phyloP scores from a whole-genome alignment of 2,329 filamentous ascomycete species.

The Cadophora luteo-olivacea region DNA sequence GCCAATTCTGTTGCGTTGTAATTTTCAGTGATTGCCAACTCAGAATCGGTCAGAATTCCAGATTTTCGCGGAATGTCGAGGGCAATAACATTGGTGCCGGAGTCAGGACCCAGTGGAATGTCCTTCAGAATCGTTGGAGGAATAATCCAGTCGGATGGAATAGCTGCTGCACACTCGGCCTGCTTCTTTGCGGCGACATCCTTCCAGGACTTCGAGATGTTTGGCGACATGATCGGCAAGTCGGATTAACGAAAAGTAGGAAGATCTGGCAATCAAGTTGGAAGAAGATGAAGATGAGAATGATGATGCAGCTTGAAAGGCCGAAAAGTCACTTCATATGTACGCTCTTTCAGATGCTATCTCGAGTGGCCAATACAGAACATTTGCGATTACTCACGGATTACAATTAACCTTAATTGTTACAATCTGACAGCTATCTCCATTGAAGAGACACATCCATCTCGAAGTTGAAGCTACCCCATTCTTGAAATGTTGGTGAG shows the following conservation, averaged over 20 bases:
- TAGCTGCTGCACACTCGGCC: constrained; percentile 4
- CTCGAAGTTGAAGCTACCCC: not conserved
- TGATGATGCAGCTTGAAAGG: not conserved
- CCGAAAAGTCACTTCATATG: not conserved
- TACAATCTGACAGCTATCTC: not conserved
- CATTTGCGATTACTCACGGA: not conserved
- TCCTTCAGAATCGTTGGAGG: constrained; percentile 2
- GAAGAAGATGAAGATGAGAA: not conserved
- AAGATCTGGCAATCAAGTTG: no score
- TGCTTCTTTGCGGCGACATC: constrained; percentile 6
- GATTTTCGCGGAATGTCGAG: constrained; percentile 5
- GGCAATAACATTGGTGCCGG: not conserved
- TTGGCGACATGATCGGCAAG: not conserved
- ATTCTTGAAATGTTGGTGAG: not conserved
- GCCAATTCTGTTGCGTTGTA: constrained; percentile 24
- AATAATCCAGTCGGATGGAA: constrained; percentile 8
- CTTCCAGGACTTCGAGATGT: not conserved
- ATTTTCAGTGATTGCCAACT: constrained; percentile 28
- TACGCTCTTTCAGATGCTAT: not conserved
- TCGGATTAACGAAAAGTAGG: not conserved
- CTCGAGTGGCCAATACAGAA: not conserved
- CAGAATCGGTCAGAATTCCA: constrained; percentile 4
- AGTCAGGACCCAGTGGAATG: not conserved
- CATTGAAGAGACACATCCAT: not conserved
- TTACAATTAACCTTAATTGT: not conserved